Base-by-base conservation (phyloP, 345 rosid species). In the Aquilaria sinensis region DNA sequence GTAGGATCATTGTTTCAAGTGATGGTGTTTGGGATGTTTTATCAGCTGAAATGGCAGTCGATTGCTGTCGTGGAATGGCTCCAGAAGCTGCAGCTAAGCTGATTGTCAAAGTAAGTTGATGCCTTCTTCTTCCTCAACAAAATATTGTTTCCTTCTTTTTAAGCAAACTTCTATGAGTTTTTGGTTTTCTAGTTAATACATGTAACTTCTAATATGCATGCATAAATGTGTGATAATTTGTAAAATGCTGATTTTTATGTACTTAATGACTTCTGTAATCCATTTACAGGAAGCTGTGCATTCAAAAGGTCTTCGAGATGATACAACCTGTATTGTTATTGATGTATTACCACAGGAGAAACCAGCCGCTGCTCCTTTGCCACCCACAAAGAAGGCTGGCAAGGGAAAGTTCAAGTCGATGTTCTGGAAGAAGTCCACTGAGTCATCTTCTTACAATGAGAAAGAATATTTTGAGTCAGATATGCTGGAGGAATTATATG, bases 21-120 rank as follows among this genome's bases (percentile, higher is more conserved):
- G 99, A 95, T 58, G 99, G 99, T 75, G 99, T 95, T 57, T 95
- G 99, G 99, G 99, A 95, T 83, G 92, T 83, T 67, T 48, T 95
- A 61, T 82, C 77, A 51, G 96, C 93, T 5, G 99, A 95, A 66
- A 77, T 29, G 61, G 90, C 96, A 58, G 80, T 95, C 74, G 94
- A 87, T 56, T 88, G 97, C 74, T 91, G 92, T 63, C 93, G 96
- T 33, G 96, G 99, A 59, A 77, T 91, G 87, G 76, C 88, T 53
- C 78, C 91, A 34, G 97, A 95, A 70, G 78, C 96, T 69, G 88
- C 99, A 31, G 99, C 99, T 12, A 80, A 86, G 34, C 96, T 87
- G 75, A 85, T 95, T 62, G 99, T 95, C 41, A 95, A 83, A 75
- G 99, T 95, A 85, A 64, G 76, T 31, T 65, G 15, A 31, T 53